Percentiles rank a stretch among this genome's conserved stretches.
Conservation (phyloP, 2,329 filamentous ascomycete genomes). For the Coniochaeta sp. region DNA sequence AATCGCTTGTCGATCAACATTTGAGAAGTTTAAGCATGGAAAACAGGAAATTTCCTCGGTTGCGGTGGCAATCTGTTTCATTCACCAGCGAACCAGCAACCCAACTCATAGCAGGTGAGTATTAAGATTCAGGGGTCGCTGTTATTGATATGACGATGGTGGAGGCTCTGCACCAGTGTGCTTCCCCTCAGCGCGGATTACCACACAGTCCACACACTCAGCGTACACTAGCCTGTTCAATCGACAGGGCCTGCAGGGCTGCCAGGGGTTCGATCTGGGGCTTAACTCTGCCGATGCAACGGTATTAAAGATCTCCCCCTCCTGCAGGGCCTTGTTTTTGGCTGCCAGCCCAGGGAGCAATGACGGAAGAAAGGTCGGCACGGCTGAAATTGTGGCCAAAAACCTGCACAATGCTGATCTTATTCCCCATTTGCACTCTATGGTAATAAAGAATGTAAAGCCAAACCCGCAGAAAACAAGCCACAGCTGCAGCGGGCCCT, state of each 20-base stretch:
- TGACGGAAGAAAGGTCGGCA: neutral
- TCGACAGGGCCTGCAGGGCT: neutral
- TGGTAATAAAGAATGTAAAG: neutral
- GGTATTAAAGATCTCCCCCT: neutral
- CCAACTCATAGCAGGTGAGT: neutral
- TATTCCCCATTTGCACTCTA: neutral
- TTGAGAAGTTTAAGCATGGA: neutral
- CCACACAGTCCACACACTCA: neutral
- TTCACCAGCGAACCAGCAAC: neutral
- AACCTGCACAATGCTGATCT: neutral
- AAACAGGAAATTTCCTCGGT: neutral
- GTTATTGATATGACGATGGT: slow-evolving; percentile 1
- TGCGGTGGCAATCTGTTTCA: neutral
- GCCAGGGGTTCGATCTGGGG: neutral
- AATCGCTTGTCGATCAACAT: neutral
- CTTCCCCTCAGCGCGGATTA: neutral
- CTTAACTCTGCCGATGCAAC: neutral
- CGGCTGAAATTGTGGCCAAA: neutral
- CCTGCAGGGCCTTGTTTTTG: neutral
- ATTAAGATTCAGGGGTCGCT: slow-evolving; percentile 1
- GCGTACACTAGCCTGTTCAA: too few species aligned
- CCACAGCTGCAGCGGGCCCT: neutral
- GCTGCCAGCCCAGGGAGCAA: neutral
- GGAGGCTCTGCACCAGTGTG: neutral
- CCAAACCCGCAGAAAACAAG: neutral